These are phyloP conservation scores for Penicillium rolfsii DNA, from an alignment of 2,329 filamentous ascomycete genomes.

Conservation along the genomic window DNA sequence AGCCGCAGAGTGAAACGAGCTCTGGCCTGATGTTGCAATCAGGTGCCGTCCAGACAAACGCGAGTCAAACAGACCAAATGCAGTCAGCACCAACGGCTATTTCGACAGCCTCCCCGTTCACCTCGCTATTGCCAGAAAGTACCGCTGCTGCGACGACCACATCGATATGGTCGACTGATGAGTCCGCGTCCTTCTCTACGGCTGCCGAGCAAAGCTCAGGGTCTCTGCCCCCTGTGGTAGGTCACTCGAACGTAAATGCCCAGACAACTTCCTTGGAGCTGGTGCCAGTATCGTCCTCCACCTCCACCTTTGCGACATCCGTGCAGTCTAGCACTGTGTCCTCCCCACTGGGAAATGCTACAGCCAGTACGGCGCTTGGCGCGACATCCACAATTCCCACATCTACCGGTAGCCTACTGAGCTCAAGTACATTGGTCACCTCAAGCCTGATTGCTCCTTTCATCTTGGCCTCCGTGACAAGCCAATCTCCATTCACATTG, in stretches of 20 bases:
- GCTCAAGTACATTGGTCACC: background rate
- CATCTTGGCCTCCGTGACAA: background rate
- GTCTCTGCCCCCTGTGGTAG: background rate
- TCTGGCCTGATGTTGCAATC: background rate
- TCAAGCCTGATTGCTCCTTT: background rate
- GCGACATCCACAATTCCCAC: background rate
- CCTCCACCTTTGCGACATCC: background rate
- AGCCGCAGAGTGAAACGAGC: background rate
- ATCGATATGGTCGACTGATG: background rate
- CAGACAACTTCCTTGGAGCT: background rate
- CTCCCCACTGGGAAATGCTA: background rate
- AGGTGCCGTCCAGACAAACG: background rate
- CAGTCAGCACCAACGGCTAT: background rate
- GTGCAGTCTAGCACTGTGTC: background rate
- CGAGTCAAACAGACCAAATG: constrained; percentile 1
- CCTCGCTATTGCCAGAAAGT: background rate
- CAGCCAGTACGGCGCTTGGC: background rate
- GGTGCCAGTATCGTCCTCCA: background rate
- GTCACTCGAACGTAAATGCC: background rate
- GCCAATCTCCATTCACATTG: background rate
- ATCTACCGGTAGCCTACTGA: background rate
- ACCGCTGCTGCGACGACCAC: background rate
- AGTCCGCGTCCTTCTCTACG: background rate
- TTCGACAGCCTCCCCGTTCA: background rate
- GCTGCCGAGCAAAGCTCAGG: background rate